Evolutionary conservation across 2,329 filamentous ascomycete genomes (phyloP), one percentile per base, ranked within the genome.

Genomic region (Seiridium unicorne): DNA sequence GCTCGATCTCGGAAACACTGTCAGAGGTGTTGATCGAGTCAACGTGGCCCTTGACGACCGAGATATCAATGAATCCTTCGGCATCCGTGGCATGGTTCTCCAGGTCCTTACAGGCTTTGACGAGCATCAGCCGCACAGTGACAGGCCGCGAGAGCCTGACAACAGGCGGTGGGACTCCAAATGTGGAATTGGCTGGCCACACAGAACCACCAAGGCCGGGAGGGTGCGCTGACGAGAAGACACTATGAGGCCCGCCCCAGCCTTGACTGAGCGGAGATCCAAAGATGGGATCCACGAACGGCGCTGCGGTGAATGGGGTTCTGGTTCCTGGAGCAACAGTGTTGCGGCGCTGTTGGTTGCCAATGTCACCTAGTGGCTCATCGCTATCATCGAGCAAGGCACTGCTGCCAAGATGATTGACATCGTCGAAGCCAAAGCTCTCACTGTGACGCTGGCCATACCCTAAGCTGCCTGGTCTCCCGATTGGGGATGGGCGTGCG

Each of bases 361-460:
- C 62, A 1, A 66, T 77, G 53, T 67, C 75, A 5, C 74, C 72
- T 40, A 80, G 77, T 63, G 75, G 84, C 71, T 80, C 89, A 76
- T 80, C 91, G 68, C 74, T 88, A 70, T 96, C 93, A 62, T 89
- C 89, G 51, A 98, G 80, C 10, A 99, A 80, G 10, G 93, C 95
- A 68, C 92, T 93, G 74, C 94, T 98, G 10, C 95, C 95, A 34
- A 99, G 82, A 67, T 95, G 93, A 62, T 89, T 89, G 58, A 91
- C 77, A 54, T 91, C 86, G 59, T 94, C 92, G 26, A 92, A 79
- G 59, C 89, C 87, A 35, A 79, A 76, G 34, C 61, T 68, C 60
- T 53, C 68, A 68, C 55, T 69, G 26, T 57, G n/a, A 4, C 78
- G 77, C 49, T 81, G 81, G 11, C 83, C 83, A 51, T 84, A 81